Evolutionary conservation across 2,329 filamentous ascomycete genomes (phyloP).

Genomic region (Peltaster fructicola): DNA sequence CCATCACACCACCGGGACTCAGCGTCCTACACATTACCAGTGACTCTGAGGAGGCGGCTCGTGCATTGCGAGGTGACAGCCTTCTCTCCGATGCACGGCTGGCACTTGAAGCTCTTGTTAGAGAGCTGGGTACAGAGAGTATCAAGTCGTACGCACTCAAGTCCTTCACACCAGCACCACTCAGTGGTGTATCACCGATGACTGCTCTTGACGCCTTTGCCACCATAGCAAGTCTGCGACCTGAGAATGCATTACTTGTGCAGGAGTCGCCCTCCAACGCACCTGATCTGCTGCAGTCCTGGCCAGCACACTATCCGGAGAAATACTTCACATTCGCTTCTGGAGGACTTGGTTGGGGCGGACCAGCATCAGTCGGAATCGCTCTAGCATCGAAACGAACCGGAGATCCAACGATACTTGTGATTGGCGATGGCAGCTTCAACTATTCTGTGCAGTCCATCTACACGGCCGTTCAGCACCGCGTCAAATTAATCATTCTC

Average conservation of each 20-base stretch:
- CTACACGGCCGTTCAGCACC: conserved; percentile 1
- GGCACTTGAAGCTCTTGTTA: conserved; percentile 1
- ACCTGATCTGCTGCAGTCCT: too few species aligned
- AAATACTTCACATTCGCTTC: too few species aligned
- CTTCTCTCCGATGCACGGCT: conserved; percentile 2
- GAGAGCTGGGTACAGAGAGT: not conserved
- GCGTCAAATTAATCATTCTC: conserved; percentile 1
- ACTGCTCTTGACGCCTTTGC: too few species aligned
- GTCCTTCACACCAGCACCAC: too few species aligned
- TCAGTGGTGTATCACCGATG: too few species aligned
- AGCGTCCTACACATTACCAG: conserved; percentile 2
- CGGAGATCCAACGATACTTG: conserved; percentile 2
- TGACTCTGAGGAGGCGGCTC: conserved; percentile 2
- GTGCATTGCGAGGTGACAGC: conserved; percentile 1
- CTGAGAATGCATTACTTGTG: too few species aligned
- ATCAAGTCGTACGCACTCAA: too few species aligned
- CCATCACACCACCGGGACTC: not conserved
- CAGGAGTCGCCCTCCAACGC: too few species aligned
- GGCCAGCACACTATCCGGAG: too few species aligned
- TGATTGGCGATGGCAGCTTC: conserved; percentile 1
- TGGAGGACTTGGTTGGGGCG: conserved; percentile 1
- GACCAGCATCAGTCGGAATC: too few species aligned
- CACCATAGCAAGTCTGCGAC: too few species aligned
- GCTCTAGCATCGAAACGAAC: too few species aligned
- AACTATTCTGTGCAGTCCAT: conserved; percentile 2